These are phyloP conservation scores for Oidiodendron maius DNA, from an alignment of 495 filamentous ascomycete species.

Conservation along the genomic window DNA sequence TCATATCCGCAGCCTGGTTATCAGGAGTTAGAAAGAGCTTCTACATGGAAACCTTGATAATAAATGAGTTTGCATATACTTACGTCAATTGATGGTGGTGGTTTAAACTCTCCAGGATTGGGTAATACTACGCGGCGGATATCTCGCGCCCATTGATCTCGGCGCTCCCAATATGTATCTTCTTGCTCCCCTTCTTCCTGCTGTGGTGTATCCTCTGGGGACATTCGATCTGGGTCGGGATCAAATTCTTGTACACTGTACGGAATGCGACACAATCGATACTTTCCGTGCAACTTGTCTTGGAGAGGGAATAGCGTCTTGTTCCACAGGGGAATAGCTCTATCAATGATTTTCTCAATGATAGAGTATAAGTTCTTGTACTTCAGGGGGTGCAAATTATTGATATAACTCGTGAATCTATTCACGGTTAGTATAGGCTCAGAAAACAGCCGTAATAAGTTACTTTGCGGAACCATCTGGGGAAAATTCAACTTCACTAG, in stretches of 20 bases:
- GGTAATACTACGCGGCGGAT: neutral
- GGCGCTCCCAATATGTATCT: neutral
- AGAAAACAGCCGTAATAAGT: no score
- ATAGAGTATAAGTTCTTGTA: conserved; percentile 29
- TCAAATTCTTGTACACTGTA: neutral
- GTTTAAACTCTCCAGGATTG: neutral
- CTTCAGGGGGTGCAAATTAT: conserved; percentile 38
- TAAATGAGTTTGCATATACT: no score
- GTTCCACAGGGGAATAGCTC: conserved; percentile 36
- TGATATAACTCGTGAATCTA: conserved; percentile 38
- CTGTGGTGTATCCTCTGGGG: neutral
- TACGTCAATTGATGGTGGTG: no score
- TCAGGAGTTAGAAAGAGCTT: no score
- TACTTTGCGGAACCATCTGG: conserved; percentile 9
- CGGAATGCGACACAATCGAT: neutral
- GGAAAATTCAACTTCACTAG: conserved; percentile 16
- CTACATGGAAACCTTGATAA: no score
- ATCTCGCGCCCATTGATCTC: conserved; percentile 3
- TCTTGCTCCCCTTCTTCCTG: conserved; percentile 6
- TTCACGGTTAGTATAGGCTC: neutral
- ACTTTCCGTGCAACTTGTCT: neutral
- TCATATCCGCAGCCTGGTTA: neutral
- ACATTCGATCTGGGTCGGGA: neutral
- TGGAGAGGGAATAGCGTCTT: conserved; percentile 25
- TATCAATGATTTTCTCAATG: conserved; percentile 38